Evolutionary conservation across 768 basidiomycete species (phyloP).

Genomic region (Xerocomellus amylosporus): DNA sequence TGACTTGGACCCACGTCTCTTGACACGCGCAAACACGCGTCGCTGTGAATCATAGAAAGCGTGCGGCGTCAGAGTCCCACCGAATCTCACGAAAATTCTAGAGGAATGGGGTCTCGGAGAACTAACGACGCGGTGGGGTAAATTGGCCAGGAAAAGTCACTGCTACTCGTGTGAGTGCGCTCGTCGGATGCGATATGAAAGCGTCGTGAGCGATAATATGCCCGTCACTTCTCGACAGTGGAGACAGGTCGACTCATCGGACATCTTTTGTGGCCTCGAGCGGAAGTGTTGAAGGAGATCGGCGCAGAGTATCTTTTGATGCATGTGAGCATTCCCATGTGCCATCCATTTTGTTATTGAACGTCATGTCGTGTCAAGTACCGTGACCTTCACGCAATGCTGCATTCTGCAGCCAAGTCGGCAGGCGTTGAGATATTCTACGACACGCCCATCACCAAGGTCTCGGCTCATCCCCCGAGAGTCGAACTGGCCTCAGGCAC

Average conservation of each 20-base stretch:
- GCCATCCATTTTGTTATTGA: neutral
- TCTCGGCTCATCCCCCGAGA: conserved; percentile 28
- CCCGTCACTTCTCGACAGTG: conserved; percentile 28
- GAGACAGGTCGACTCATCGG: conserved; percentile 42
- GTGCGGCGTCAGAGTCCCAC: conserved; percentile 46
- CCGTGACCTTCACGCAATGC: conserved; percentile 47
- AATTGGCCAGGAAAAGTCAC: conserved; percentile 9
- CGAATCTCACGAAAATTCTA: conserved; percentile 55
- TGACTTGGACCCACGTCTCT: neutral
- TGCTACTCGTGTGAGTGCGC: conserved; percentile 16
- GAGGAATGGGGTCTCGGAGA: conserved; percentile 52
- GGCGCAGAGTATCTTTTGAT: conserved; percentile 48
- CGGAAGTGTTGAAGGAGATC: conserved; percentile 43
- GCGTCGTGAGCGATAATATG: neutral
- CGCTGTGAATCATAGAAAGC: conserved; percentile 22
- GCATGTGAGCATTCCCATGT: conserved; percentile 36
- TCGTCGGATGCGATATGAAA: too few species aligned
- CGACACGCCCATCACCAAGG: conserved; percentile 33
- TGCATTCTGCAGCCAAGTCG: conserved; percentile 44
- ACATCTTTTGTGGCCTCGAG: conserved; percentile 40
- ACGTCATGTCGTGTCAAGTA: conserved; percentile 37
- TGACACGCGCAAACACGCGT: neutral
- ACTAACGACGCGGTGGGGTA: conserved; percentile 35
- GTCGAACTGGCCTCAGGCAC: conserved; percentile 42
- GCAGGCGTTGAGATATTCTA: conserved; percentile 48